Evolutionary conservation across 768 basidiomycete genomes (phyloP).

Genomic region (Crucibulum laeve): DNA sequence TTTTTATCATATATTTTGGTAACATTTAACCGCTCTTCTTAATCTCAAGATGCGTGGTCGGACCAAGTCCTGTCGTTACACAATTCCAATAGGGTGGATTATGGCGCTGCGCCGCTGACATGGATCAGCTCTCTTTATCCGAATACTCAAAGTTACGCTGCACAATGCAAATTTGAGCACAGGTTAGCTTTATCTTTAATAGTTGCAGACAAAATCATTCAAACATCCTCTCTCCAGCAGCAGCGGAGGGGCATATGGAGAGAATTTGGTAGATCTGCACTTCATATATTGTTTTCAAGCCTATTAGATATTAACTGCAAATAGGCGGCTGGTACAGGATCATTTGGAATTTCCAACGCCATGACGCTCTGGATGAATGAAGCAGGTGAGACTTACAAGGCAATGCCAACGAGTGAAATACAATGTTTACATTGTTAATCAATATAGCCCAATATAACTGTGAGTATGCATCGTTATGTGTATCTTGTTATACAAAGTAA

Average conservation of each 20-base stretch:
- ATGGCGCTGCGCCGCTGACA: too few species aligned
- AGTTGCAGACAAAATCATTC: background rate
- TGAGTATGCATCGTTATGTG: constrained; percentile 3
- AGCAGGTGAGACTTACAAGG: constrained; percentile 14
- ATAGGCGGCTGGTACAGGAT: constrained; percentile 15
- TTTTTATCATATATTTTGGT: too few species aligned
- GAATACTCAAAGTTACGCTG: too few species aligned
- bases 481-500: background rate
- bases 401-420: too few species aligned
- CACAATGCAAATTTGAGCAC: too few species aligned
- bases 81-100: too few species aligned
- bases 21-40: too few species aligned
- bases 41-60: too few species aligned
- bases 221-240: background rate
- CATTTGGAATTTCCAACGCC: constrained; percentile 11
- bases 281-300: background rate
- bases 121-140: too few species aligned
- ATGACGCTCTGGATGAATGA: constrained; percentile 22
- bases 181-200: background rate
- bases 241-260: constrained; percentile 17
- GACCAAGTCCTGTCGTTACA: too few species aligned
- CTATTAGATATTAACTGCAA: background rate
- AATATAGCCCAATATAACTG: constrained; percentile 18
- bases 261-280: constrained; percentile 23
- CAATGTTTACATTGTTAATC: background rate